A percentile compares a stretch with the other conserved stretches of the same genome.
Conservation (phyloP, 169 alveolate genomes). For the Eimeria acervulina region DNA sequence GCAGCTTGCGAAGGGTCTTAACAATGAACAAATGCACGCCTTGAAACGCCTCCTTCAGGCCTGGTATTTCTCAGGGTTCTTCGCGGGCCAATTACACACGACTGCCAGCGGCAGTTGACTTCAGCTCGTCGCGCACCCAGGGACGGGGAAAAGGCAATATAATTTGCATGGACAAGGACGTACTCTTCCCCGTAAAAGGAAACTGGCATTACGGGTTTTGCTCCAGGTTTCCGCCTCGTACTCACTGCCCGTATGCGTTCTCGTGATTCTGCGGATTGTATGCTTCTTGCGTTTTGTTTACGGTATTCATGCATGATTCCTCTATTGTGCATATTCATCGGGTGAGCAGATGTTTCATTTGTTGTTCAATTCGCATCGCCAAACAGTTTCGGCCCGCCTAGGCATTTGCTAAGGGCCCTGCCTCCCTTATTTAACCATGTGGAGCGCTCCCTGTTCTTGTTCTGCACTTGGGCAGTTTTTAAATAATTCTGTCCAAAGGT, state of each 20-base stretch:
- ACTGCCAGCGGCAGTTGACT: slow-evolving; percentile 92
- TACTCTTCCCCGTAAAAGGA: neutral
- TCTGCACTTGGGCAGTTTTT: neutral
- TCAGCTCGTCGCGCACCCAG: slow-evolving; percentile 92
- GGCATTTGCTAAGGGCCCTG: neutral
- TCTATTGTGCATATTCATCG: neutral
- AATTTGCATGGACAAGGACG: neutral
- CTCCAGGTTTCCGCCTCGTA: neutral
- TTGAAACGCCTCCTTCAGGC: slow-evolving; percentile 22
- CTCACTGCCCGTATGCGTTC: neutral
- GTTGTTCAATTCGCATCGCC: neutral
- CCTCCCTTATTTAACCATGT: too few species aligned
- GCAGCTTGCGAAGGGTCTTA: neutral
- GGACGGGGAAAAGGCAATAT: slow-evolving; percentile 77
- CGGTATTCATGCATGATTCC: neutral
- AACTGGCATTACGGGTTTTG: neutral
- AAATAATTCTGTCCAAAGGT: neutral
- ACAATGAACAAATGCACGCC: neutral
- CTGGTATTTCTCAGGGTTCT: slow-evolving; percentile 65
- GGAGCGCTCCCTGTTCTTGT: neutral
- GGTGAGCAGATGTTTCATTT: neutral
- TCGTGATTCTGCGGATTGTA: neutral
- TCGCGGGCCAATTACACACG: slow-evolving; percentile 80
- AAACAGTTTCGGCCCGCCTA: neutral
- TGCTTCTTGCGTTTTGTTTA: neutral